phyloP scores from a whole-genome alignment of 176 grass and related monocot genomes.

The Panicum miliaceum region DNA sequence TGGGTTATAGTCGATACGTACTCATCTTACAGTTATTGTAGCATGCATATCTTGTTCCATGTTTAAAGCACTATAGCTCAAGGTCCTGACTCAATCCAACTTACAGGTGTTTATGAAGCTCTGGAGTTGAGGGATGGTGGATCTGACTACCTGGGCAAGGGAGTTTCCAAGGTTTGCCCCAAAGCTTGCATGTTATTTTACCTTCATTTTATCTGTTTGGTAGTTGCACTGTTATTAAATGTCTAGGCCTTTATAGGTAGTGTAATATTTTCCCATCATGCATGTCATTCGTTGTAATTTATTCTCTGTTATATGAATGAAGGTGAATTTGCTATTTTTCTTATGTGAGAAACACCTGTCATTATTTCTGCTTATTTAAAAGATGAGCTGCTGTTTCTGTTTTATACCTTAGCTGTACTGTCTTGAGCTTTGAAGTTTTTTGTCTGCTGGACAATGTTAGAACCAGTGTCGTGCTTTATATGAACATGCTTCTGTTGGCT shows the following conservation, averaged over 20 bases:
- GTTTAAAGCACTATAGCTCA: background rate
- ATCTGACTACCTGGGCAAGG: constrained; percentile 90
- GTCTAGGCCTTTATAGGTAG: background rate
- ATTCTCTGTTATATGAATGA: background rate
- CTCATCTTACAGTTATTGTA: background rate
- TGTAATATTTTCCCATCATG: background rate
- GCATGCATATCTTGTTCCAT: background rate
- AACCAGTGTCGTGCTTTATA: background rate
- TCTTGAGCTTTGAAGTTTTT: background rate
- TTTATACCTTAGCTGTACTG: background rate
- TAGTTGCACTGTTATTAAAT: background rate
- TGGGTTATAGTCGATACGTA: constrained; percentile 13
- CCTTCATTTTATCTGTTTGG: background rate
- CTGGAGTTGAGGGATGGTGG: constrained; percentile 88
- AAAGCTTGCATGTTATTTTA: background rate
- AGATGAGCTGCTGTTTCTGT: background rate
- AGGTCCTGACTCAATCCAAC: background rate
- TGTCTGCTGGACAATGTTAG: background rate
- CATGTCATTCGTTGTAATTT: background rate
- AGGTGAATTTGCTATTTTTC: background rate
- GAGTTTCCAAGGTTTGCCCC: constrained; percentile 73
- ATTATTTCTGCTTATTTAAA: background rate
- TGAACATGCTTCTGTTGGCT: background rate
- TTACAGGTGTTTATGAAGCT: constrained; percentile 83
- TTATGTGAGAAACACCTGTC: no score